Evolutionary conservation across 1,139 yeast genomes (phyloP).

Genomic region (Taphrina deformans): DNA sequence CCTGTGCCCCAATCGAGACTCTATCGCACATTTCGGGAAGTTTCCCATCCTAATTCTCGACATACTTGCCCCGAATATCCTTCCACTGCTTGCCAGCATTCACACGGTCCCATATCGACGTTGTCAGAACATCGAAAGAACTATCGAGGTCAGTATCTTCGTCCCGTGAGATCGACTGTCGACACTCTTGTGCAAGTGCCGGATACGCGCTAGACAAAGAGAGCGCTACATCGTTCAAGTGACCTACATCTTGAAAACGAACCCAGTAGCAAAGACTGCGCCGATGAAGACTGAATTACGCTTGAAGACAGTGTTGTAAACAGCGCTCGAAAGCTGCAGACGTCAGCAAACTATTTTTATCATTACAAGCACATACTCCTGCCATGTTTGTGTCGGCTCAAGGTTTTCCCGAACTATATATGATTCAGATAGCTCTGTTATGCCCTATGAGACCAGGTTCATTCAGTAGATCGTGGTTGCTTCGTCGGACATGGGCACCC

Average conservation of each 20-base stretch:
- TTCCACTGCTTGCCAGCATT: slow-evolving; percentile 97
- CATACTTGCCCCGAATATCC: slow-evolving; percentile 71
- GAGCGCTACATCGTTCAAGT: background rate
- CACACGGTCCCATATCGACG: slow-evolving; percentile 79
- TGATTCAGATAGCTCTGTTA: background rate
- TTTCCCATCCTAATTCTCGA: slow-evolving; percentile 38
- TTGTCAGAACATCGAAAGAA: slow-evolving; percentile 75
- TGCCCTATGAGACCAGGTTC: background rate
- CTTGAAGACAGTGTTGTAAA: slow-evolving; percentile 75
- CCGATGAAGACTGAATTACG: slow-evolving; percentile 92
- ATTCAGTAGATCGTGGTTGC: background rate
- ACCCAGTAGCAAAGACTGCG: slow-evolving; percentile 80
- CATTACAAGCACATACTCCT: background rate
- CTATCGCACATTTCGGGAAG: no score
- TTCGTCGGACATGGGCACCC: no score
- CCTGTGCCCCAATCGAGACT: no score
- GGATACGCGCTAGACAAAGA: background rate
- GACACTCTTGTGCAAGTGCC: background rate
- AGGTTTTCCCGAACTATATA: background rate
- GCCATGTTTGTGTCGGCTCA: background rate
- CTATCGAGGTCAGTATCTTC: slow-evolving; percentile 38
- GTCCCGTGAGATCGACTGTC: background rate
- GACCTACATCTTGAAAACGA: slow-evolving; percentile 73
- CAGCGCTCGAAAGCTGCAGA: slow-evolving; percentile 49
- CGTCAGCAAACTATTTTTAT: background rate